phyloP scores from a whole-genome alignment of 129 eudicot species.

The Saposhnikovia divaricata region DNA sequence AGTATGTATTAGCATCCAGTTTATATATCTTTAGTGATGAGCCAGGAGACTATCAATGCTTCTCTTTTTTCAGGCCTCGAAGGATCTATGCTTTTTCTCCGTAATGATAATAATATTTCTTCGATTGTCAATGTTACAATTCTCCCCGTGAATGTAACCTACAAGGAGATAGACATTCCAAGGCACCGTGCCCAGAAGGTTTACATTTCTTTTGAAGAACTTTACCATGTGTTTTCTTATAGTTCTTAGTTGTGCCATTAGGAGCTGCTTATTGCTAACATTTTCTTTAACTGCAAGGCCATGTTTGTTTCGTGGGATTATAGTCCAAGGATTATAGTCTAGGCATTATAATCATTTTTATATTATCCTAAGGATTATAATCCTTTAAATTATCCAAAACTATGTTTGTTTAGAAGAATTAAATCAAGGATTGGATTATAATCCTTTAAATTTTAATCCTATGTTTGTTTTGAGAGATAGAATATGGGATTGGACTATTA shows the following conservation, averaged over 20 bases:
- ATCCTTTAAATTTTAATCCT: too few relatives aligned
- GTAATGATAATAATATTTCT: constrained; percentile 30
- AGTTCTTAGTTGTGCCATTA: too few relatives aligned
- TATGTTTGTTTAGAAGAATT: too few relatives aligned
- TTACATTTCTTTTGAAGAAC: neutral
- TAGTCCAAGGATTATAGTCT: too few relatives aligned
- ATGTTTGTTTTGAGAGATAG: too few relatives aligned
- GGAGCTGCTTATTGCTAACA: neutral
- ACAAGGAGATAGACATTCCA: constrained; percentile 23
- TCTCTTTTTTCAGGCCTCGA: neutral
- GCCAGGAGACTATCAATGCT: neutral
- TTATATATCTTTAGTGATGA: neutral
- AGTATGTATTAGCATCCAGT: neutral
- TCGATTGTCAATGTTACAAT: constrained; percentile 27
- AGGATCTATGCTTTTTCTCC: constrained; percentile 22
- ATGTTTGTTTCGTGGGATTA: too few relatives aligned
- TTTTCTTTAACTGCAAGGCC: neutral
- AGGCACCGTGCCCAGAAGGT: constrained; percentile 39
- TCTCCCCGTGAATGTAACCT: constrained; percentile 27
- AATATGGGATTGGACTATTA: too few relatives aligned
- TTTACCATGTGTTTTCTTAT: neutral
- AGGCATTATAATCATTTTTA: too few relatives aligned
- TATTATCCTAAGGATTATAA: too few relatives aligned
- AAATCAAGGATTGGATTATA: too few relatives aligned
- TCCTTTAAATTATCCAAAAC: too few relatives aligned